These are phyloP conservation scores for Colletotrichum spaethianum DNA, from an alignment of 2,329 filamentous ascomycete genomes.

Conservation along the genomic window DNA sequence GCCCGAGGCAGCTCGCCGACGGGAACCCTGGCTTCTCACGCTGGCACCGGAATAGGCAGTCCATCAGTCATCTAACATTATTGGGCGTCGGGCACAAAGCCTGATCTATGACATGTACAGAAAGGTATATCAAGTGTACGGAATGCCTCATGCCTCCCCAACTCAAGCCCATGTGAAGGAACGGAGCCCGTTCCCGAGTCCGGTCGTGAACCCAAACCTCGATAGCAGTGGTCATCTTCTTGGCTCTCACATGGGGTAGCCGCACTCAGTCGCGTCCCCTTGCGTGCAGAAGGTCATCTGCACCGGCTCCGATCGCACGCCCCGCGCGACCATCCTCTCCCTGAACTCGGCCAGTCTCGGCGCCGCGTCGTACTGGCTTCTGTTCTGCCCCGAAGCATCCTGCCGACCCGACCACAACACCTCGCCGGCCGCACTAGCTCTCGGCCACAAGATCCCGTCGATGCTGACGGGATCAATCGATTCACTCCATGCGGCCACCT, in stretches of 20 bases:
- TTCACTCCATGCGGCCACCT: conserved; percentile 87
- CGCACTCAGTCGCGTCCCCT: conserved; percentile 56
- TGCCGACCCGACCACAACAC: conserved; percentile 83
- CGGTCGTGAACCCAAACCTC: neutral
- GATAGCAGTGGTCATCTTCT: neutral
- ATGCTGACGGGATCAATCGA: conserved; percentile 82
- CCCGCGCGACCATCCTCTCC: conserved; percentile 79
- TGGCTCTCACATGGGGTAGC: conserved; percentile 18
- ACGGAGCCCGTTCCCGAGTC: neutral
- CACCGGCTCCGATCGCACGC: conserved; percentile 74
- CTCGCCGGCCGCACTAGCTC: conserved; percentile 81
- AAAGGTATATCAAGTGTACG: neutral
- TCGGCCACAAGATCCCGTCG: conserved; percentile 84
- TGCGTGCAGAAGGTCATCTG: conserved; percentile 82
- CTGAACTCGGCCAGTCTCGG: conserved; percentile 82
- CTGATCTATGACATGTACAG: neutral
- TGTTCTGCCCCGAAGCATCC: conserved; percentile 76
- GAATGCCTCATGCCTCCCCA: neutral
- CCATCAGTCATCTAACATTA: neutral
- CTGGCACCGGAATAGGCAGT: neutral
- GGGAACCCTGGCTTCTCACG: neutral
- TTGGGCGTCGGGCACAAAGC: neutral
- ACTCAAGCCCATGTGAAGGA: neutral
- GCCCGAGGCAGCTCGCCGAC: neutral
- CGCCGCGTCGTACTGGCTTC: conserved; percentile 78